Percentiles rank a stretch among this genome's conserved stretches.
These are phyloP conservation scores for Immersiporthe knoxdaviesiana DNA, from an alignment of 2,329 filamentous ascomycete species.

Conservation along the genomic window DNA sequence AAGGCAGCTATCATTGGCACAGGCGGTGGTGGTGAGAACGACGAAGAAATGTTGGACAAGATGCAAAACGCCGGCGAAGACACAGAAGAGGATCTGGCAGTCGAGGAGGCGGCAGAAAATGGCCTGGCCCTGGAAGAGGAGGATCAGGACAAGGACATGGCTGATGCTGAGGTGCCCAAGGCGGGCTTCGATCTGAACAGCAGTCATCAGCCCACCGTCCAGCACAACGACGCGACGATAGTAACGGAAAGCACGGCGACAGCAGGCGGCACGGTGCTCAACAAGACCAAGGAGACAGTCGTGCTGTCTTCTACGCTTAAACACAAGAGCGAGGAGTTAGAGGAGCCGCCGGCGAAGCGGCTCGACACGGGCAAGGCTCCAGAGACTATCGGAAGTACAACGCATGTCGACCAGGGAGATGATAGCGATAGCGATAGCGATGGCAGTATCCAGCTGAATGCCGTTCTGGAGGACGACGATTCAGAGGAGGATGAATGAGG, in stretches of 20 bases:
- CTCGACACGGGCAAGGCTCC: conserved; percentile 31
- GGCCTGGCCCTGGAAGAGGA: conserved; percentile 36
- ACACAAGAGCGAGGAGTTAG: conserved; percentile 48
- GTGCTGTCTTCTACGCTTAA: conserved; percentile 40
- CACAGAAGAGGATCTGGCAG: conserved; percentile 43
- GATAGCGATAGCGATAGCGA: conserved; percentile 51
- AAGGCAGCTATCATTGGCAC: conserved; percentile 30
- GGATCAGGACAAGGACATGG: conserved; percentile 33
- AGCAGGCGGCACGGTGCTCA: not conserved
- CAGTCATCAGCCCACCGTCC: not conserved
- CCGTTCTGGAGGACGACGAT: conserved; percentile 60
- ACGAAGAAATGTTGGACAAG: conserved; percentile 39
- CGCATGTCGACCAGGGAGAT: conserved; percentile 30
- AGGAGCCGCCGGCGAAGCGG: conserved; percentile 35
- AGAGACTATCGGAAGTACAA: conserved; percentile 21
- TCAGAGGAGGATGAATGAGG: conserved; percentile 47
- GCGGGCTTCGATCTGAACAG: conserved; percentile 23
- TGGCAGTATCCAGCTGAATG: conserved; percentile 61
- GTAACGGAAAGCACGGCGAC: conserved; percentile 4
- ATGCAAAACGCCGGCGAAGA: conserved; percentile 32
- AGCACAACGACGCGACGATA: conserved; percentile 11
- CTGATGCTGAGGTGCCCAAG: conserved; percentile 24
- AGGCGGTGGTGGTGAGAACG: conserved; percentile 51
- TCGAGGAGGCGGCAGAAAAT: conserved; percentile 43
- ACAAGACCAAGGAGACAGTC: conserved; percentile 18